Evolutionary conservation across 2,329 filamentous ascomycete species (phyloP), one percentile per base, ranked within the genome.

Genomic region (Amphichorda felina): DNA sequence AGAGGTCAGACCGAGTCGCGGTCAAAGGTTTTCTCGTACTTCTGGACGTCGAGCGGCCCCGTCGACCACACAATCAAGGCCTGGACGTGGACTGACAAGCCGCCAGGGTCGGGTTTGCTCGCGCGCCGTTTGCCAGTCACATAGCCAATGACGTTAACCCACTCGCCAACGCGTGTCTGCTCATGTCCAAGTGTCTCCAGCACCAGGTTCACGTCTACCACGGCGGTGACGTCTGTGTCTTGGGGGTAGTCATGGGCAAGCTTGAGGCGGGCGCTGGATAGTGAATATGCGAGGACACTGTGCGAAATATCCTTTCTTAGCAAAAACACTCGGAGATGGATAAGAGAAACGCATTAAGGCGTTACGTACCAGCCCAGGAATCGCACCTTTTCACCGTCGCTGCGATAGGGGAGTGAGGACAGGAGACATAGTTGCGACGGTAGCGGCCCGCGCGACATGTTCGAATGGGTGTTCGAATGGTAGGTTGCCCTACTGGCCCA

Each of bases 101-200:
- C 30, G 9, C 30, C 30, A 8, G 15, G 9, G 18, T 4, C 11
- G 19, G 17, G 17, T 17, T 13, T 26, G n/a, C 24, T 17, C 7
- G 7, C 15, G 8, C 27, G 22, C 17, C 30, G 8, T 5, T 22
- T 35, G 14, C 18, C 11, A 25, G 63, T 68, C 36, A 88, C 64
- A 53, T 93, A 93, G 5, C 88, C 89, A 44, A 95, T 73, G 4
- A 95, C 69, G 52, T 95, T 94, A 34, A 95, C 58, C 87, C 88
- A 95, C 40, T 80, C 70, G n/a, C 89, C 89, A 18, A 82, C 61
- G 34, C 76, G 68, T 35, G 82, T 69, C 34, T 82, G 67, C 38
- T 78, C 69, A 16, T 68, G 58, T 15, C 71, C 73, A 39, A 91
- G 59, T 8, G 61, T 68, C 47, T 78, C 70, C 5, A 94, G 67